Evolutionary conservation across 2,329 filamentous ascomycete species (phyloP), one percentile per base, ranked within the genome.

Genomic region (Phialophora tarda): DNA sequence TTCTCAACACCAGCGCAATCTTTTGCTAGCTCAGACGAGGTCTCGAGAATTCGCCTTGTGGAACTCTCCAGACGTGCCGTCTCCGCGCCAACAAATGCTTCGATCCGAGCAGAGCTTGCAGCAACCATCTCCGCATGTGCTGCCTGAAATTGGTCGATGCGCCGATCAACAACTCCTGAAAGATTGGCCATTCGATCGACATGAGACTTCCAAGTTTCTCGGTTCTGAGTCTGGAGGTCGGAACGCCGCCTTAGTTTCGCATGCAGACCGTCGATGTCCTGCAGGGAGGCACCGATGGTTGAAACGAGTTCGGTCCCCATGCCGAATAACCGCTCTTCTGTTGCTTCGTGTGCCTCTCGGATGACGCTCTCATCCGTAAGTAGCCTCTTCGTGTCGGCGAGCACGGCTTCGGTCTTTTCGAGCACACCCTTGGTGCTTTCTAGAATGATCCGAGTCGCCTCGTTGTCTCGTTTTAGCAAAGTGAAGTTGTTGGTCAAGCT

Each of bases 191-290:
- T 92, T 66, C 92, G 88, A 0, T 82, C 84, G 69, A 94, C 90
- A 1, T 92, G 92, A 10, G 88, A 84, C 17, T 86, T 82, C 95
- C 95, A 99, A 2, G 87, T 87, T 62, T 87, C 85, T 26, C 91
- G 86, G 77, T 99, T 98, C 57, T 91, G 79, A 4, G 84, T 83
- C 69, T 97, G 93, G 1, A 98, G 84, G 70, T 96, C 90, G 0
- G 92, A 93, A 74, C 92, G 93, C 60, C 95, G 87, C 73, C 88
- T 88, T 70, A 97, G 88, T 78, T 99, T 99, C 7, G 91, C 91
- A 69, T 92, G 91, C 14, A 98, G 84, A 1, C 90, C 90, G 66
- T 88, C 85, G 10, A 98, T 89, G 77, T 98, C 93, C 47, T 84
- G 82, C 0, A 96, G 91, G 0, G 93, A 95, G 72, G 85, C 87